Base-by-base conservation (phyloP, 192 early-diverging fungal species). In the Entomortierella beljakovae region DNA sequence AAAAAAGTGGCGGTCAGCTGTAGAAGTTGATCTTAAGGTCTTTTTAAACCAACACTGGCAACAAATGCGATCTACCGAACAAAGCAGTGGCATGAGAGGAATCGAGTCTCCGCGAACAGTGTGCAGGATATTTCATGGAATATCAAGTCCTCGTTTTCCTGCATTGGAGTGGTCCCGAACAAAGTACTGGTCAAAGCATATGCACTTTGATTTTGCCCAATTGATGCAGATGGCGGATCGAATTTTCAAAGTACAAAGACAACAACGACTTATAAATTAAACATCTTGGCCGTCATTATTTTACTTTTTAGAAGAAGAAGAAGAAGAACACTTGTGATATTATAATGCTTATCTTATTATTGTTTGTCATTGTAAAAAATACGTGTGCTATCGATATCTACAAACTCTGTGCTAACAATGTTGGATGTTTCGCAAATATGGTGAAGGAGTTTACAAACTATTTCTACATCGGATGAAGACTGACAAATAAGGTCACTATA, bases 11-110 rank as follows among this genome's bases (percentile, higher is more conserved):
- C 52, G 62, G 1, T 79, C 75, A 0, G 75, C 75, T 0, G 75
- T 69, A 7, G 75, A 79, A 57, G 66, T 79, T 7, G 75, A 79
- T 29, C 56, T 79, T 18, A 79, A 79, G 26, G 75, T 79, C 35
- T 79, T 70, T 35, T 48, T 79, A 55, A 54, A 57, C 8, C 74
- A 77, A 57, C 68, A 63, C 9, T 65, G 62, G 75, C 75, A 79
- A 6, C 73, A 62, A 25, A 64, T 68, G 34, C 58, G 43, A 18
- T 35, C 48, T 6, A 23, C 37, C 0, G 53, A 29, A 0, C 46
- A 31, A 6, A 23, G 43, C n/a, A 29, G 32, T n/a, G 29, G 26
- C 10, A 46, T 13, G 10, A 69, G 48, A 20, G 22, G 29, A 1
- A 53, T 64, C 11, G 75, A 79, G 4, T 70, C 75, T 20, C 67